Percentiles rank a stretch among this genome's conserved stretches.
Conservation (phyloP, 768 basidiomycete genomes). For the Kwoniella dejecticola region DNA sequence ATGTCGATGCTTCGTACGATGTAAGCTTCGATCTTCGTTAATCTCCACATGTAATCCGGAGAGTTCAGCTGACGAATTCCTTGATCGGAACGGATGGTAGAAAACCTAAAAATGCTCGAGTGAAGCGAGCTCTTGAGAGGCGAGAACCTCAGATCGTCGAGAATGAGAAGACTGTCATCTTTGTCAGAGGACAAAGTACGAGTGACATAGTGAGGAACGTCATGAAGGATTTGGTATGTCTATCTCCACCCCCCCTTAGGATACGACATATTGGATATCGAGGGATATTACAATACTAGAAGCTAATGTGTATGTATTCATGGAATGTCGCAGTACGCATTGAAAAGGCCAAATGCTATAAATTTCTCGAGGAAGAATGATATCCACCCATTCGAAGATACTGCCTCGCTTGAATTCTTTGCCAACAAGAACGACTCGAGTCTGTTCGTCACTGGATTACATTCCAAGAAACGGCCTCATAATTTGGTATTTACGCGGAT, state of each 20-base stretch:
- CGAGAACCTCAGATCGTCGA: slow-evolving; percentile 84
- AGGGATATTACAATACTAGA: too few species aligned
- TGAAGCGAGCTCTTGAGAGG: slow-evolving; percentile 83
- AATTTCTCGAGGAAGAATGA: slow-evolving; percentile 92
- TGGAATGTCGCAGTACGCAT: too few species aligned
- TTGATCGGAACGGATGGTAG: slow-evolving; percentile 57
- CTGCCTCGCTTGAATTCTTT: slow-evolving; percentile 88
- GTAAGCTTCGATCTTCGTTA: slow-evolving; percentile 38
- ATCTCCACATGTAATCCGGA: not conserved
- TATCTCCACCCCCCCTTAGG: too few species aligned
- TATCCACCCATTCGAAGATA: slow-evolving; percentile 85
- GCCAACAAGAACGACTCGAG: slow-evolving; percentile 89
- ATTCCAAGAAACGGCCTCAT: slow-evolving; percentile 90
- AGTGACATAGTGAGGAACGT: slow-evolving; percentile 76
- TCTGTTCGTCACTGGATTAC: slow-evolving; percentile 85
- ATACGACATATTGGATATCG: too few species aligned
- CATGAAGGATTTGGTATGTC: slow-evolving; percentile 84
- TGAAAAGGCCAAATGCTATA: slow-evolving; percentile 87
- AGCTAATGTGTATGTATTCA: too few species aligned
- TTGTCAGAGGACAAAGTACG: slow-evolving; percentile 83
- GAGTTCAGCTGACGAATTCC: not conserved
- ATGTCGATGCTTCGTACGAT: slow-evolving; percentile 57
- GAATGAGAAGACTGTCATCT: slow-evolving; percentile 77
- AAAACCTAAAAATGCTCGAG: slow-evolving; percentile 94
- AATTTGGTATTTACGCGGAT: slow-evolving; percentile 80